These are phyloP conservation scores for Epipyxis sp. DNA, from an alignment of 108 stramenopile species.

Conservation along the genomic window DNA sequence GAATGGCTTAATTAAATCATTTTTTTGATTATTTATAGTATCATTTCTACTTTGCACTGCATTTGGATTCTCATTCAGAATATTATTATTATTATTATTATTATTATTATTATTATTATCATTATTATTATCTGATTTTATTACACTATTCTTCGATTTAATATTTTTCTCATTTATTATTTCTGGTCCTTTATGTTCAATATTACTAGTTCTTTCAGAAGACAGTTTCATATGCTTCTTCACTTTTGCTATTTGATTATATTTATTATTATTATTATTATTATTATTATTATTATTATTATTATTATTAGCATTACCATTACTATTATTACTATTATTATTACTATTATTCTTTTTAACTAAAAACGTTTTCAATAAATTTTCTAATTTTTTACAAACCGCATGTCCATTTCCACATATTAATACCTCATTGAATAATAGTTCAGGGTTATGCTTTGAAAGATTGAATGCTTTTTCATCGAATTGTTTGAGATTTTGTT, in stretches of 20 bases:
- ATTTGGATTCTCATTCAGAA: too few relatives aligned
- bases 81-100: not conserved
- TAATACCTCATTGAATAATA: not conserved
- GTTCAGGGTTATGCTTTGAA: not conserved
- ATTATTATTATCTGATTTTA: not conserved
- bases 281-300: not conserved
- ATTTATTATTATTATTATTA: too few relatives aligned
- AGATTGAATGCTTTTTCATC: not conserved
- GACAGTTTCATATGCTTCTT: too few relatives aligned
- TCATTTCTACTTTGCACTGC: too few relatives aligned
- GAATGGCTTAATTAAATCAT: too few relatives aligned
- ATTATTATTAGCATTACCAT: not conserved
- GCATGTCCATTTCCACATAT: conserved; percentile 22
- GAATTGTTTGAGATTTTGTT: not conserved
- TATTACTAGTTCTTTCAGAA: too few relatives aligned
- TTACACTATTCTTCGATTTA: not conserved
- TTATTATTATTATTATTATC: not conserved
- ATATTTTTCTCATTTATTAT: not conserved
- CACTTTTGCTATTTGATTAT: too few relatives aligned
- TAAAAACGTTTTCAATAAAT: not conserved
- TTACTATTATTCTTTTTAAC: not conserved
- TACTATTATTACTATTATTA: not conserved
- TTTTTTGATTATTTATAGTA: too few relatives aligned
- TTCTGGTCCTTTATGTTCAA: not conserved
- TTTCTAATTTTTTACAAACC: conserved; percentile 25